These are phyloP conservation scores for Pseudocercospora pini-densiflorae DNA, from an alignment of 2,329 filamentous ascomycete species.

Conservation along the genomic window DNA sequence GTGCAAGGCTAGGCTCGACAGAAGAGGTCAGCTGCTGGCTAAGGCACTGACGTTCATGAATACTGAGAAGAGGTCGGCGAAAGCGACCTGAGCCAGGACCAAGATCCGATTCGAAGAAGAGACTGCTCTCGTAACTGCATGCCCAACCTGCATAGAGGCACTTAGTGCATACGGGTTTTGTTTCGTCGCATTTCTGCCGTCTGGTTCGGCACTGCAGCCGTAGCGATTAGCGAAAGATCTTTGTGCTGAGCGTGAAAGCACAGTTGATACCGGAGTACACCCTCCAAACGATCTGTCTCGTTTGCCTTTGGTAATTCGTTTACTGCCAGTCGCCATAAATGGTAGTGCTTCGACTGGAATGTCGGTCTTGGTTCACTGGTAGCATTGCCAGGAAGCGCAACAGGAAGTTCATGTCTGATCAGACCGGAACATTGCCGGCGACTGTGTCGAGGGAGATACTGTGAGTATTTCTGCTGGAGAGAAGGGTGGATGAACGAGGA, in stretches of 20 bases:
- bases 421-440: neutral
- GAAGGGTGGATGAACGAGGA: too few relatives aligned
- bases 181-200: neutral
- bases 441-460: neutral
- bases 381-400: neutral
- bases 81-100: neutral
- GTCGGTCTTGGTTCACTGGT: neutral
- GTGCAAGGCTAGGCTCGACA: neutral
- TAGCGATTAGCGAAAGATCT: neutral
- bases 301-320: neutral
- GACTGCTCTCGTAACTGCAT: neutral
- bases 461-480: neutral
- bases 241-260: neutral
- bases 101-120: neutral
- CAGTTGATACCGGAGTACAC: neutral
- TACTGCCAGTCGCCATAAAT: too few relatives aligned
- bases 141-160: neutral
- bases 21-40: neutral
- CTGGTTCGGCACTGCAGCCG: neutral
- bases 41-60: neutral
- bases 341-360: neutral
- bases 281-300: slow-evolving; percentile 1
- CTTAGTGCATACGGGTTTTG: neutral
- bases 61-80: neutral
- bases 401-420: neutral